Conservation (phyloP, 306 rosid species). For the Pterocarpus santalinus region DNA sequence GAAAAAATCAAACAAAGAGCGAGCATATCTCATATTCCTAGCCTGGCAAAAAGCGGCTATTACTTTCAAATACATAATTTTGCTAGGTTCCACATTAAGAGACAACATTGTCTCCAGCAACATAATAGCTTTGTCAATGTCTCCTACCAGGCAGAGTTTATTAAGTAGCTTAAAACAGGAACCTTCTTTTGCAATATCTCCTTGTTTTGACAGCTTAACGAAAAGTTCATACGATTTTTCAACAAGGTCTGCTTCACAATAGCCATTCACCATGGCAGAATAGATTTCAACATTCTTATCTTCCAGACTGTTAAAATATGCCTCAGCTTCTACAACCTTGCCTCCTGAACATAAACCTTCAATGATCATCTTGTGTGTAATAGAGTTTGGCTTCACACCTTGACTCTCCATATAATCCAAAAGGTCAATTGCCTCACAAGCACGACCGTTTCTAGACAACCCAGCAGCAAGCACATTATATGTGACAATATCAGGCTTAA, state of each 20-base stretch:
- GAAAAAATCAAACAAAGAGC: slow-evolving; percentile 55
- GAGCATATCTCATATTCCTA: slow-evolving; percentile 65
- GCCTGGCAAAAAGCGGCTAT: slow-evolving; percentile 67
- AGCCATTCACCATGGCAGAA: slow-evolving; percentile 77
- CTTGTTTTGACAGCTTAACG: slow-evolving; percentile 57
- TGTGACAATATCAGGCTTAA: slow-evolving; percentile 74
- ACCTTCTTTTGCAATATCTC: slow-evolving; percentile 48
- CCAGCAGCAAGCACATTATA: slow-evolving; percentile 80
- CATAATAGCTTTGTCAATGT: slow-evolving; percentile 46
- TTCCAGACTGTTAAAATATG: slow-evolving; percentile 58
- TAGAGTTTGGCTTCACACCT: slow-evolving; percentile 64
- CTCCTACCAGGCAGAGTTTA: slow-evolving; percentile 65
- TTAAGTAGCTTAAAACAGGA: slow-evolving; percentile 61
- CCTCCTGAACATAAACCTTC: slow-evolving; percentile 76
- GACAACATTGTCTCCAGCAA: slow-evolving; percentile 59
- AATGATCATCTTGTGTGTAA: slow-evolving; percentile 67
- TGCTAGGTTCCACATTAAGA: slow-evolving; percentile 62
- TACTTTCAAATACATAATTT: slow-evolving; percentile 62
- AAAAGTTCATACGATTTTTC: slow-evolving; percentile 62
- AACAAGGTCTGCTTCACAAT: slow-evolving; percentile 64
- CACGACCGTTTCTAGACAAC: slow-evolving; percentile 64
- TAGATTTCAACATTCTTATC: slow-evolving; percentile 64
- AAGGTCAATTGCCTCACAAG: slow-evolving; percentile 51
- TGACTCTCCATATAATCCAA: slow-evolving; percentile 64
- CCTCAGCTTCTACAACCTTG: slow-evolving; percentile 71